Percentiles rank a stretch among this genome's conserved stretches.
phyloP scores from a whole-genome alignment of 768 basidiomycete genomes.

The Ramaria rubella region DNA sequence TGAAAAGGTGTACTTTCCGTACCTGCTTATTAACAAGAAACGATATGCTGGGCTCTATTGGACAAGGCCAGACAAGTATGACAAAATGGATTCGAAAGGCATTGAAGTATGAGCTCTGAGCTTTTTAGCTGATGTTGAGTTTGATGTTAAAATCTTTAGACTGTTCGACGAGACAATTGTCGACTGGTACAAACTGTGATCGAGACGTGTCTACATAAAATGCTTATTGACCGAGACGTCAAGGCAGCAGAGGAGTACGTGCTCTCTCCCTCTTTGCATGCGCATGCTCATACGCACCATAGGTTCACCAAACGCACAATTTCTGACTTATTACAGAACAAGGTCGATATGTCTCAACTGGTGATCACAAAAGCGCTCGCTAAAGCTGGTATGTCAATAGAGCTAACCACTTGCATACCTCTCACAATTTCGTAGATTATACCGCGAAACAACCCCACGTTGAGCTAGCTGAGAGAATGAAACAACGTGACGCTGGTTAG shows the following conservation, averaged over 20 bases:
- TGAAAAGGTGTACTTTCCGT: constrained; percentile 98
- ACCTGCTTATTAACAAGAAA: constrained; percentile 97
- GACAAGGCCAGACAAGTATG: constrained; percentile 92
- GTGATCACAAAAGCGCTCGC: constrained; percentile 97
- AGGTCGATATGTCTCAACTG: constrained; percentile 96
- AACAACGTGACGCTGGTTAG: constrained; percentile 83
- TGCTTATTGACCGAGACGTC: constrained; percentile 94
- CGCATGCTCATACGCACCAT: constrained; percentile 6
- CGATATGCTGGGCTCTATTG: constrained; percentile 98
- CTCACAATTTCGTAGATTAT: constrained; percentile 53
- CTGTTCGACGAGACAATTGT: constrained; percentile 96
- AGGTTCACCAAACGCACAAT: constrained; percentile 94
- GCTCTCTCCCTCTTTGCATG: neutral
- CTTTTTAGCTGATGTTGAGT: no score
- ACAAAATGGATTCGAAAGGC: constrained; percentile 99
- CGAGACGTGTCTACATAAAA: constrained; percentile 95
- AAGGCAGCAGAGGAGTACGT: constrained; percentile 86
- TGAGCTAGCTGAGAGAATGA: constrained; percentile 94
- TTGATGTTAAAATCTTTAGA: no score
- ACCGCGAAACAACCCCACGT: constrained; percentile 94
- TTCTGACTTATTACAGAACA: constrained; percentile 91
- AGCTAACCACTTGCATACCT: neutral
- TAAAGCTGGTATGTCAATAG: constrained; percentile 56
- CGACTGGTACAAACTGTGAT: constrained; percentile 97
- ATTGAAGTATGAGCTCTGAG: constrained; percentile 68